A percentile compares a stretch with the other conserved stretches of the same genome.
Conservation (phyloP, 495 filamentous ascomycete species). For the Hypomontagnella submonticulosa region DNA sequence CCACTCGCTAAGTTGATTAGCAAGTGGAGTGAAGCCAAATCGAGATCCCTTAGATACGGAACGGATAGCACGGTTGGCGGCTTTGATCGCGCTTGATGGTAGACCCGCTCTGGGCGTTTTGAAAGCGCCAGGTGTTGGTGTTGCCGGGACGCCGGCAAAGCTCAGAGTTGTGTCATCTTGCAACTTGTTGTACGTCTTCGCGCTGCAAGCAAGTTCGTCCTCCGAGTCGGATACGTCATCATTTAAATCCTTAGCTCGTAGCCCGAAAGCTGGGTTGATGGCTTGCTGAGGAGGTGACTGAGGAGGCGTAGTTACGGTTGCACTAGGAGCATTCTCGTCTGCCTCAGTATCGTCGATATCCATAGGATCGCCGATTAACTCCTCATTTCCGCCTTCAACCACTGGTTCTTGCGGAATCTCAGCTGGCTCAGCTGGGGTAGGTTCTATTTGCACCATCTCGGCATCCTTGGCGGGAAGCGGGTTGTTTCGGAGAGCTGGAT, state of each 20-base stretch:
- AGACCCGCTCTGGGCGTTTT: slow-evolving; percentile 41
- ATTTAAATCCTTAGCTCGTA: slow-evolving; percentile 53
- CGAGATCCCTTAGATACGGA: slow-evolving; percentile 41
- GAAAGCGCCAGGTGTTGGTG: slow-evolving; percentile 49
- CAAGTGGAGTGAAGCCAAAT: slow-evolving; percentile 70
- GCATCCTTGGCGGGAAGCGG: slow-evolving; percentile 30
- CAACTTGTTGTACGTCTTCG: slow-evolving; percentile 21
- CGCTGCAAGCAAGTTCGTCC: slow-evolving; percentile 60
- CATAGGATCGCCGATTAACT: slow-evolving; percentile 52
- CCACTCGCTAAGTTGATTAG: slow-evolving; percentile 69
- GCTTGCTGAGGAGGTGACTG: slow-evolving; percentile 45
- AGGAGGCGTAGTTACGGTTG: slow-evolving; percentile 47
- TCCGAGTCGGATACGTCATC: slow-evolving; percentile 63
- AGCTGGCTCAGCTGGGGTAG: slow-evolving; percentile 1
- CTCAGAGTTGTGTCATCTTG: slow-evolving; percentile 41
- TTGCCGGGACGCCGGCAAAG: slow-evolving; percentile 46
- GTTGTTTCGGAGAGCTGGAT: slow-evolving; percentile 52
- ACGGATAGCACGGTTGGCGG: slow-evolving; percentile 43
- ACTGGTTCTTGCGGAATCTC: slow-evolving; percentile 35
- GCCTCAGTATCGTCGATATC: slow-evolving; percentile 44
- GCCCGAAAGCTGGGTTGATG: slow-evolving; percentile 44
- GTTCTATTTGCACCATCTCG: slow-evolving; percentile 18
- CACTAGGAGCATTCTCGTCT: slow-evolving; percentile 12
- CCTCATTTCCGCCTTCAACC: slow-evolving; percentile 50
- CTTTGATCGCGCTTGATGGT: slow-evolving; percentile 38